Evolutionary conservation across 495 filamentous ascomycete species (phyloP).

Genomic region (Neurospora sp.): DNA sequence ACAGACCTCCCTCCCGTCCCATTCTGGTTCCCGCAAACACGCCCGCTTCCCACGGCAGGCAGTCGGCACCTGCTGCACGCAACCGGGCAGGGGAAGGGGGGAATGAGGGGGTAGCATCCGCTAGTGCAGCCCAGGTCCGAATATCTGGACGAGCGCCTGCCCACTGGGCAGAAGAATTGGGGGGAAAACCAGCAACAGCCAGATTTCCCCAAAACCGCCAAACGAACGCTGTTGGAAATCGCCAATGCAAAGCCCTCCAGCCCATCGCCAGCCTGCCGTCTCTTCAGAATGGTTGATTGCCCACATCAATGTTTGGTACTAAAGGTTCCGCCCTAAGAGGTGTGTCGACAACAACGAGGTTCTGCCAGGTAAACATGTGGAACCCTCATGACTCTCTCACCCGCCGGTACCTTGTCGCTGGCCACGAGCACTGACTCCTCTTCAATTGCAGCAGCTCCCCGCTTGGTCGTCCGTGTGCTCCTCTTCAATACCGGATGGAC

Average conservation of each 20-base stretch:
- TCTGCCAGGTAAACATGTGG: background rate
- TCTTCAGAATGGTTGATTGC: constrained; percentile 3
- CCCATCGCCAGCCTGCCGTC: background rate
- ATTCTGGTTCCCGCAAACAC: background rate
- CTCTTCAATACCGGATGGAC: background rate
- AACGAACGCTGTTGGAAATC: background rate
- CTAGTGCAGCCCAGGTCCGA: background rate
- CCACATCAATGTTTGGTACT: constrained; percentile 17
- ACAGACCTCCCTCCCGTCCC: background rate
- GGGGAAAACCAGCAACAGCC: background rate
- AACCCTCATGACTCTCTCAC: background rate
- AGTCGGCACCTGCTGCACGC: background rate
- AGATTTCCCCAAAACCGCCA: background rate
- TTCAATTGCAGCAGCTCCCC: background rate
- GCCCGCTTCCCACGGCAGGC: background rate
- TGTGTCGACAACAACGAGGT: background rate
- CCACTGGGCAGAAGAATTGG: background rate
- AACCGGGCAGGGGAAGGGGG: background rate
- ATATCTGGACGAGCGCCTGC: background rate
- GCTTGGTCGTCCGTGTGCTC: background rate
- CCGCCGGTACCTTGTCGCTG: background rate
- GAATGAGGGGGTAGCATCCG: background rate
- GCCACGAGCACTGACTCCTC: background rate
- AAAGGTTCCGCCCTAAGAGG: constrained; percentile 14
- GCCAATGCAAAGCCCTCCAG: background rate